phyloP scores from a whole-genome alignment of 208 protist genomes.

The Trypanosoma platydactyli region DNA sequence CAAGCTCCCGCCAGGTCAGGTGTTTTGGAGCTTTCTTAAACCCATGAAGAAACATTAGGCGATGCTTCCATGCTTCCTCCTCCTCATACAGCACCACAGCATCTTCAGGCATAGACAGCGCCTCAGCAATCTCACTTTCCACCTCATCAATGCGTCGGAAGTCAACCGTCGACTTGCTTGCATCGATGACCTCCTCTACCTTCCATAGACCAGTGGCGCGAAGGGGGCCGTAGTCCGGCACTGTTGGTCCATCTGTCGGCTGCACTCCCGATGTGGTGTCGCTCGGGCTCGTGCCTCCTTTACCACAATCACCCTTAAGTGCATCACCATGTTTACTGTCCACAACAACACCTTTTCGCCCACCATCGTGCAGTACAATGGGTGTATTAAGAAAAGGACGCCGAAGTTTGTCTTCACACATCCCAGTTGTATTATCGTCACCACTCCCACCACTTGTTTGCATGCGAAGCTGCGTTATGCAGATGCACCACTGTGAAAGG shows the following conservation, averaged over 20 bases:
- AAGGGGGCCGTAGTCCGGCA: conserved; percentile 76
- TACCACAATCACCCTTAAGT: not conserved
- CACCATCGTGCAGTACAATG: conserved; percentile 4
- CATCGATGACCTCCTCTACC: conserved; percentile 75
- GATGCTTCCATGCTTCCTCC: conserved; percentile 86
- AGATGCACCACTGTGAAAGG: not conserved
- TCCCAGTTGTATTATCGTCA: conserved; percentile 1
- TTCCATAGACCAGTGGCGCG: conserved; percentile 77
- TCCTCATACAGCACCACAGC: conserved; percentile 73
- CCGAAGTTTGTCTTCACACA: not conserved
- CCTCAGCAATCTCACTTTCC: conserved; percentile 78
- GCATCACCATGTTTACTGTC: not conserved
- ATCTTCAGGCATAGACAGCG: conserved; percentile 54
- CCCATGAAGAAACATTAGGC: conserved; percentile 88
- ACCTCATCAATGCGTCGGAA: conserved; percentile 88
- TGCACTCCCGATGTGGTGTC: conserved; percentile 1
- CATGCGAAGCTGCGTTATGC: not conserved
- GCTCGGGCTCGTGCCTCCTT: not conserved
- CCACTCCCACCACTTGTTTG: conserved; percentile 1
- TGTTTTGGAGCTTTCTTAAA: conserved; percentile 88
- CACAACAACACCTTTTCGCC: not conserved
- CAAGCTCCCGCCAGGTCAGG: conserved; percentile 85
- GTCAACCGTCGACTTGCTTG: conserved; percentile 68
- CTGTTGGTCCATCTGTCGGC: conserved; percentile 53
- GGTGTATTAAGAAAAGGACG: not conserved